These are phyloP conservation scores for Colletotrichum musicola DNA, from an alignment of 2,329 filamentous ascomycete genomes.

Conservation along the genomic window DNA sequence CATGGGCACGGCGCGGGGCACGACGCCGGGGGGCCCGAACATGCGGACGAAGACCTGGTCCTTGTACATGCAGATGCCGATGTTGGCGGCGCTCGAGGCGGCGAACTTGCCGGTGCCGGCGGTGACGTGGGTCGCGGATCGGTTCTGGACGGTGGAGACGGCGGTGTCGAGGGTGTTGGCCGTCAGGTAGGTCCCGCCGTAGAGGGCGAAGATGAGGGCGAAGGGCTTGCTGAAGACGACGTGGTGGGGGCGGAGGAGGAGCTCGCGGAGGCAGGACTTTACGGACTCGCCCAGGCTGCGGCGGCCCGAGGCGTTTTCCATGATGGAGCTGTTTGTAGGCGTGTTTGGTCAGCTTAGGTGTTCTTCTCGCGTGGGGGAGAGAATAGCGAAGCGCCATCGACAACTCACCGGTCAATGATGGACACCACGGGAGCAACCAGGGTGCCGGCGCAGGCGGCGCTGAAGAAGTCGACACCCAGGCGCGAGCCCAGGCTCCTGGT, in stretches of 20 bases:
- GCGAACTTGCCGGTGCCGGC: slow-evolving; percentile 84
- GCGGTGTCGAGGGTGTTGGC: slow-evolving; percentile 90
- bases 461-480: slow-evolving; percentile 75
- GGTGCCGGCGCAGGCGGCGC: slow-evolving; percentile 78
- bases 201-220: slow-evolving; percentile 78
- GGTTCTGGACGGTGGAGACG: slow-evolving; percentile 71
- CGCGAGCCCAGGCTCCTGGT: slow-evolving; percentile 78
- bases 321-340: slow-evolving; percentile 71
- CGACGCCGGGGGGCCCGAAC: slow-evolving; percentile 73
- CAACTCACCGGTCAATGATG: slow-evolving; percentile 82
- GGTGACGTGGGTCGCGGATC: slow-evolving; percentile 73
- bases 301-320: slow-evolving; percentile 83
- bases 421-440: slow-evolving; percentile 87
- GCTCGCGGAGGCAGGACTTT: slow-evolving; percentile 65
- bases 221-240: slow-evolving; percentile 76
- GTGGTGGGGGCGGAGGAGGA: slow-evolving; percentile 71
- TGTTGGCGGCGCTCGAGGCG: slow-evolving; percentile 84
- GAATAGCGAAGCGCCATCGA: not conserved
- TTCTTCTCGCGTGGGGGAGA: not conserved
- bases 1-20: slow-evolving; percentile 71
- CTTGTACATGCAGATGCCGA: slow-evolving; percentile 89
- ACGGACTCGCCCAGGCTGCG: slow-evolving; percentile 71
- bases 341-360: not conserved
- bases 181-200: slow-evolving; percentile 89
- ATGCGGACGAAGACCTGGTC: slow-evolving; percentile 87